Base-by-base conservation (phyloP, 2,329 filamentous ascomycete genomes). In the Claviceps quebecensis region DNA sequence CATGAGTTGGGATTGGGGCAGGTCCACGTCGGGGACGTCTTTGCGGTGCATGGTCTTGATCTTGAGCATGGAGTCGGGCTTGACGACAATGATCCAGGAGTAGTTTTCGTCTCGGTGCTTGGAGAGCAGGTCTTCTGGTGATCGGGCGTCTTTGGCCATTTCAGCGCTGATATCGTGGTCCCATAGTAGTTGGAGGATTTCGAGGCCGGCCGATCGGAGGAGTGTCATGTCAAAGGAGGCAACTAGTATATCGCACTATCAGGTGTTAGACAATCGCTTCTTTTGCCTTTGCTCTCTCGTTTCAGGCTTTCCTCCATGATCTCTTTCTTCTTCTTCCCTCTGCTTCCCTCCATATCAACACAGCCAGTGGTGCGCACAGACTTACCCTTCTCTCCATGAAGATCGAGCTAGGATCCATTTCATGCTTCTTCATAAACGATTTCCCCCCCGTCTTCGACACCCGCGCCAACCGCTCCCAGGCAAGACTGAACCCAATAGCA, bases 401-500 rank as follows among this genome's bases (percentile, higher is more conserved):
- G 17, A 81, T 71, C 5, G 74, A 68, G 56, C 73, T 72, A 2
- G 70, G 60, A 53, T 88, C 84, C 38, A 83, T 79, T 52, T 86
- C 80, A 7, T 72, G 62, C 59, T 84, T 87, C 65, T 86, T 90
- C n/a, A 85, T 64, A 55, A 83, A 86, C 0, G 72, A 67, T 55
- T 77, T 80, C 3, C 72, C 70, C 1, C 69, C 69, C 39, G 69
- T 66, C 52, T 80, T 80, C 34, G 77, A 71, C 63, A 87, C 80
- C 41, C 79, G 79, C 6, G 83, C 83, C 4, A 95, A 72, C 52
- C 84, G 81, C 60, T 96, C 90, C 81, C 90, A 94, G 23, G 86
- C 86, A 41, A 97, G 72, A 61, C 89, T 94, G 63, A 97, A 91
- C 1, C 94, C 93, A 11, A 97, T 93, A 5, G 88, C 91, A 62